Percentiles rank a stretch among this genome's conserved stretches.
phyloP scores from a whole-genome alignment of 441 rosid genomes.

The Kokia cookei region DNA sequence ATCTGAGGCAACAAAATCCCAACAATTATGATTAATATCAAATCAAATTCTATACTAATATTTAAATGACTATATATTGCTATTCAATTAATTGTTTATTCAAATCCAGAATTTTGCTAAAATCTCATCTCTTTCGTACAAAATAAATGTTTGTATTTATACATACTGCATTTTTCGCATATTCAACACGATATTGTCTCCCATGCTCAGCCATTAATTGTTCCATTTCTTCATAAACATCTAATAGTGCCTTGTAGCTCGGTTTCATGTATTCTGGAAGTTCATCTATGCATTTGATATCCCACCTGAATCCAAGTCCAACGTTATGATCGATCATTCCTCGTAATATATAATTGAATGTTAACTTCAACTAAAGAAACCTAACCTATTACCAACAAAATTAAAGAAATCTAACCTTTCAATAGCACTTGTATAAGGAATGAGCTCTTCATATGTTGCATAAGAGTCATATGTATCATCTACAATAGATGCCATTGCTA shows the following conservation, averaged over 20 bases:
- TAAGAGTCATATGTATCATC: constrained; percentile 50
- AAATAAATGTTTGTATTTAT: not conserved
- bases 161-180: not conserved
- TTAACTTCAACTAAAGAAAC: not conserved
- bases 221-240: constrained; percentile 24
- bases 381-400: too few relatives aligned
- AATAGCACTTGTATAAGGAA: constrained; percentile 20
- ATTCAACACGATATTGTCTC: not conserved
- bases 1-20: not conserved
- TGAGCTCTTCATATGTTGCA: constrained; percentile 39
- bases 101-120: too few relatives aligned
- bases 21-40: not conserved
- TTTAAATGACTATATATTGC: not conserved
- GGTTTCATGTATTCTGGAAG: constrained; percentile 31
- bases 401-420: constrained; percentile 12
- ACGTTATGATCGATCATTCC: not conserved
- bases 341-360: not conserved
- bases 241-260: constrained; percentile 9
- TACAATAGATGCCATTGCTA: constrained; percentile 20
- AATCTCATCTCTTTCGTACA: not conserved
- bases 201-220: constrained; percentile 9
- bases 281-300: constrained; percentile 9
- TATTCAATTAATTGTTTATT: not conserved
- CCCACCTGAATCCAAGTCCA: constrained; percentile 15
- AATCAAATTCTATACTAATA: too few relatives aligned